Evolutionary conservation across 2,329 filamentous ascomycete genomes (phyloP), one percentile per base, ranked within the genome.

Genomic region (Chaetomium strumarium): DNA sequence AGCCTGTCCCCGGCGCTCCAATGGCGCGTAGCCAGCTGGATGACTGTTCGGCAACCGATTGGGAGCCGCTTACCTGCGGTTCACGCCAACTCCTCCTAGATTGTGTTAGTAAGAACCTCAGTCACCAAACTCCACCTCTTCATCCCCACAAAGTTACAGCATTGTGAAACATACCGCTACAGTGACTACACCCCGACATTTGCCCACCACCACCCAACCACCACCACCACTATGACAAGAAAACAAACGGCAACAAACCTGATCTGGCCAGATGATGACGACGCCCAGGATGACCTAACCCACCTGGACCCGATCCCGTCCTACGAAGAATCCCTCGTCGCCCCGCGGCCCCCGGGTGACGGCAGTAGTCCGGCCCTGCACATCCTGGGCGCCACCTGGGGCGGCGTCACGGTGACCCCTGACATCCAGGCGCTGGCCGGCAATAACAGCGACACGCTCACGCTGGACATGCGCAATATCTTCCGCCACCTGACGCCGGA

Each of bases 301-400:
- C 38, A 46, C 38, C 46, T 54, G 9, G 56, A 56, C 30, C 52
- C 53, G 13, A 55, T 38, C 36, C 56, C 53, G 9, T 38, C 56
- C 36, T 57, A 58, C 51, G 51, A 51, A 34, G 58, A 57, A 20
- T 45, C 31, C 29, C n/a, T 55, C 36, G 24, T 37, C 14, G 46
- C 44, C 16, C 53, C 47, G 7, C 40, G 19, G 5, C 51, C 53
- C 43, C 40, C 31, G 34, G 9, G 33, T 11, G 11, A 34, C 33
- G 11, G 33, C 33, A 4, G 33, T 10, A 10, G 33, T 34, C 33
- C 33, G 5, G 38, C 34, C 8, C 46, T 55, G 17, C 57, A 56
- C 9, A 56, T 62, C 45, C 53, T 60, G 33, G 56, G 46, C 41
- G 59, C 59, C 3, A 59, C 58, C 36, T 62, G 57, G 58, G 60